Conservation (phyloP, 2,329 filamentous ascomycete genomes). For the Alternaria panax region DNA sequence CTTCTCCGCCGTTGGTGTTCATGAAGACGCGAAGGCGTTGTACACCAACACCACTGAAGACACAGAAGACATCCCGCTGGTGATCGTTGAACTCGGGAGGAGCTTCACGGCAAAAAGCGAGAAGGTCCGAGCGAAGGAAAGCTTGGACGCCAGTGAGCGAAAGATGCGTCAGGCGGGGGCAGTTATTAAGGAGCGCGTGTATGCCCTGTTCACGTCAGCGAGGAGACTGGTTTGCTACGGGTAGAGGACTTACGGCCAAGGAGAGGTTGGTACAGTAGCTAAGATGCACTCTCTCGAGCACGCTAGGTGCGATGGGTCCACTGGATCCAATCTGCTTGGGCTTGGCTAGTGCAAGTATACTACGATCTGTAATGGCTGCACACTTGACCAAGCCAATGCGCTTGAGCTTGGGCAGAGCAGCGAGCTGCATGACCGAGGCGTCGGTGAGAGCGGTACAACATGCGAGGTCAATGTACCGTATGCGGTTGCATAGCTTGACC, state of each 20-base stretch:
- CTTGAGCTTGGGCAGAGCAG: slow-evolving; percentile 88
- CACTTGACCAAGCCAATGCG: slow-evolving; percentile 96
- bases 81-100: slow-evolving; percentile 95
- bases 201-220: slow-evolving; percentile 71
- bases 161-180: slow-evolving; percentile 89
- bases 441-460: slow-evolving; percentile 92
- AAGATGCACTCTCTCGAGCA: slow-evolving; percentile 89
- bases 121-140: slow-evolving; percentile 85
- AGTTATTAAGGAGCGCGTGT: slow-evolving; percentile 85
- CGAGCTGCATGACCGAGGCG: slow-evolving; percentile 81
- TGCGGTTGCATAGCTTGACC: slow-evolving; percentile 86
- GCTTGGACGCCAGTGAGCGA: slow-evolving; percentile 93
- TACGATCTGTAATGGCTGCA: slow-evolving; percentile 84
- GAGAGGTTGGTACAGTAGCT: slow-evolving; percentile 92
- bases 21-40: slow-evolving; percentile 78
- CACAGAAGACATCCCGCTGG: slow-evolving; percentile 94
- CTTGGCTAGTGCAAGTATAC: slow-evolving; percentile 82
- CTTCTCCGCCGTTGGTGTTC: slow-evolving; percentile 57
- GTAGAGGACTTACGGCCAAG: slow-evolving; percentile 68
- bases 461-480: slow-evolving; percentile 97
- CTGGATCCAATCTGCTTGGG: slow-evolving; percentile 64
- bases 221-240: not conserved
- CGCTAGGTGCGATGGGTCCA: slow-evolving; percentile 67
- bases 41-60: slow-evolving; percentile 91
- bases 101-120: slow-evolving; percentile 83